These are phyloP conservation scores for Clonostachys sp. DNA, from an alignment of 2,329 filamentous ascomycete species.

Conservation along the genomic window DNA sequence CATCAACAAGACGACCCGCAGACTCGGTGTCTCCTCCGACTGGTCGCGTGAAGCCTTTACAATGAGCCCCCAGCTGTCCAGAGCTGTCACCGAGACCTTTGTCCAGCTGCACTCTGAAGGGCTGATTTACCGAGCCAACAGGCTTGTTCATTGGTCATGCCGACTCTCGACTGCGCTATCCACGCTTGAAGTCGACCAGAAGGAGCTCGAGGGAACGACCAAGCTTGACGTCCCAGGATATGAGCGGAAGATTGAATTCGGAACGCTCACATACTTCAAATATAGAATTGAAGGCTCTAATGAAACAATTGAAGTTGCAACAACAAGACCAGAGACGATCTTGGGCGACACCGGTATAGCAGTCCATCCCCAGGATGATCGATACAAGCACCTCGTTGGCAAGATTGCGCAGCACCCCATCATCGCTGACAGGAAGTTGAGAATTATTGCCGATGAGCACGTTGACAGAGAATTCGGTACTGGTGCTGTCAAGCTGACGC, in stretches of 20 bases:
- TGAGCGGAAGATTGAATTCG: constrained; percentile 94
- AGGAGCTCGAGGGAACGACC: constrained; percentile 81
- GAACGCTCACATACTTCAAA: constrained; percentile 85
- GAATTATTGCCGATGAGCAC: constrained; percentile 83
- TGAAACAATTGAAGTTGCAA: constrained; percentile 85
- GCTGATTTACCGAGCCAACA: constrained; percentile 86
- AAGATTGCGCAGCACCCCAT: constrained; percentile 87
- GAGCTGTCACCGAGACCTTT: constrained; percentile 85
- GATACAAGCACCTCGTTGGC: constrained; percentile 85
- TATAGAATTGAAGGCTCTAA: constrained; percentile 80
- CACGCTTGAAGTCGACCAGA: constrained; percentile 88
- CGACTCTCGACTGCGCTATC: constrained; percentile 86
- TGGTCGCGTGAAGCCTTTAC: constrained; percentile 94
- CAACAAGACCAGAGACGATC: constrained; percentile 92
- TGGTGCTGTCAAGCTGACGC: constrained; percentile 94
- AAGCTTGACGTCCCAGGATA: constrained; percentile 92
- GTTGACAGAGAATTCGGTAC: constrained; percentile 94
- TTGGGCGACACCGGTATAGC: constrained; percentile 91
- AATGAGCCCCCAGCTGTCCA: constrained; percentile 82
- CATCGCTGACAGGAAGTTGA: constrained; percentile 68
- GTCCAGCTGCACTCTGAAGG: constrained; percentile 87
- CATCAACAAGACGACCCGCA: constrained; percentile 80
- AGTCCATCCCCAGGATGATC: constrained; percentile 80
- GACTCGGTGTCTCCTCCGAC: constrained; percentile 88
- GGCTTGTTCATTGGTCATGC: constrained; percentile 94